These are phyloP conservation scores for Marvania coccoides DNA, from an alignment of 139 green algal genomes.

Conservation along the genomic window DNA sequence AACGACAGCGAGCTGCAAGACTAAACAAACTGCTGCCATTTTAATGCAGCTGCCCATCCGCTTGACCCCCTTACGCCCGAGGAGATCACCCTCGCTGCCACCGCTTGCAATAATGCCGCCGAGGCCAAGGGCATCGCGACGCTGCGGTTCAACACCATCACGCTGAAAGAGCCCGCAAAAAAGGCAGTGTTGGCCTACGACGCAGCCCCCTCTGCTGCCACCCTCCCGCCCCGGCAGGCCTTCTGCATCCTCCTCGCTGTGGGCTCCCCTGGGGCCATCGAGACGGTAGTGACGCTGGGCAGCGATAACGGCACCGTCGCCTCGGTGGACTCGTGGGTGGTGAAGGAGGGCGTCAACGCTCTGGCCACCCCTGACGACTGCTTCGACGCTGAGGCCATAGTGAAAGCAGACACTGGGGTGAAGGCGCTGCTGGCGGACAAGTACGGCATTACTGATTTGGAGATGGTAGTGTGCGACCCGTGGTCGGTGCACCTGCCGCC, in stretches of 20 bases:
- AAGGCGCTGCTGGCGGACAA: slow-evolving; percentile 43
- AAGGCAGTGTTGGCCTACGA: background rate
- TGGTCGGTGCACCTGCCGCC: slow-evolving; percentile 32
- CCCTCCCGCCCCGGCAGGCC: background rate
- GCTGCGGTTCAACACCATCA: background rate
- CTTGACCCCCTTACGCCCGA: background rate
- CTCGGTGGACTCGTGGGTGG: background rate
- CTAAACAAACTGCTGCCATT: no score
- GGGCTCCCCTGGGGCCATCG: background rate
- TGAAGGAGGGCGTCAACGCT: slow-evolving; percentile 54
- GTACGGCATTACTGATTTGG: slow-evolving; percentile 57
- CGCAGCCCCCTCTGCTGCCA: background rate
- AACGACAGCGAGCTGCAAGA: no score
- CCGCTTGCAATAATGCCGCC: background rate
- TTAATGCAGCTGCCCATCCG: no score
- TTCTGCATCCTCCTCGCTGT: background rate
- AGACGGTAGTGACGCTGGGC: background rate
- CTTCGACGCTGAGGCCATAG: slow-evolving; percentile 49
- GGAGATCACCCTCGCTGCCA: background rate
- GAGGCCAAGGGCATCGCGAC: background rate
- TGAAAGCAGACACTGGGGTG: slow-evolving; percentile 39
- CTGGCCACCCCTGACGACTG: slow-evolving; percentile 62
- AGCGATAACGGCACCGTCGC: background rate
- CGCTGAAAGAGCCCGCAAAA: background rate
- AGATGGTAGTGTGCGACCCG: slow-evolving; percentile 52